Percentiles rank a stretch among this genome's conserved stretches.
phyloP scores from a whole-genome alignment of 163 green algal species.

The Botryococcus braunii region DNA sequence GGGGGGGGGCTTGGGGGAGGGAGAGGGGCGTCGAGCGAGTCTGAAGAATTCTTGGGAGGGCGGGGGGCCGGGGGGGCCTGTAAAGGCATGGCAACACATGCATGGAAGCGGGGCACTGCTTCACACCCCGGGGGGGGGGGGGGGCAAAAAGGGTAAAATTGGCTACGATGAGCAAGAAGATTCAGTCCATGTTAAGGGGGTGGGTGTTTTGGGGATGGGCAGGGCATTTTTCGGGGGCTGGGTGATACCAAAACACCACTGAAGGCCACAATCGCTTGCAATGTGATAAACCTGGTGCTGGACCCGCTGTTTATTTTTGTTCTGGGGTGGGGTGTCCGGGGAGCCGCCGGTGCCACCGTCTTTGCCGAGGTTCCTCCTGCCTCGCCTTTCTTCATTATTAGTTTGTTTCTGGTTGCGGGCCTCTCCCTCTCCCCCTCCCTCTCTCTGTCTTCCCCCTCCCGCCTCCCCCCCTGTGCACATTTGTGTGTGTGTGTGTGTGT shows the following conservation, averaged over 20 bases:
- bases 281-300: conserved; percentile 49
- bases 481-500: too few species aligned
- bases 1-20: too few species aligned
- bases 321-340: conserved; percentile 31
- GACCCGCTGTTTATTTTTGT: conserved; percentile 56
- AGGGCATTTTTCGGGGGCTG: conserved; percentile 59
- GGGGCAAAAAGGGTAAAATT: conserved; percentile 2
- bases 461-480: too few species aligned
- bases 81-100: too few species aligned
- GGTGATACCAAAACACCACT: conserved; percentile 48
- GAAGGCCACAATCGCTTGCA: conserved; percentile 40
- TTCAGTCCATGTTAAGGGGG: neutral
- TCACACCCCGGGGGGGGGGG: neutral
- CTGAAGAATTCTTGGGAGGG: too few species aligned
- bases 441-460: too few species aligned
- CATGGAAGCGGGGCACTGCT: conserved; percentile 5
- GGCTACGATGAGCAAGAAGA: conserved; percentile 10
- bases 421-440: too few species aligned
- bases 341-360: conserved; percentile 49
- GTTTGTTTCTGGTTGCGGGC: too few species aligned
- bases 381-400: too few species aligned
- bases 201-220: conserved; percentile 7
- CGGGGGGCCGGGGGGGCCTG: too few species aligned
- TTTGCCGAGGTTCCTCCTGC: conserved; percentile 28
- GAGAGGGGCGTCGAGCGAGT: too few species aligned